phyloP scores from a whole-genome alignment of 2,329 filamentous ascomycete genomes.

The Graphiopsis chlorocephala region DNA sequence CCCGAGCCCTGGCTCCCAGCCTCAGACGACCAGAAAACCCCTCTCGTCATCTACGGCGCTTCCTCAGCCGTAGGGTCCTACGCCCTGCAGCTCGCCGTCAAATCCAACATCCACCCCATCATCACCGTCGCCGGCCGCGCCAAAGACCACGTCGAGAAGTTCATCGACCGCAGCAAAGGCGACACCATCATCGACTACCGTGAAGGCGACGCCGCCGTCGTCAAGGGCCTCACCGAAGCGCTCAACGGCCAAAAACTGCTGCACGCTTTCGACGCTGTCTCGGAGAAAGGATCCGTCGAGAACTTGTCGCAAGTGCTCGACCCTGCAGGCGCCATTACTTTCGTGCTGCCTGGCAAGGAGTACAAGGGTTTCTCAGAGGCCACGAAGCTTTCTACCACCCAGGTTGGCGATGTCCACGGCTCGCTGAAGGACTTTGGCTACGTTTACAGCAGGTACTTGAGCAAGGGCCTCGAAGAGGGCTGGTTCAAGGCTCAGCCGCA shows the following conservation, averaged over 20 bases:
- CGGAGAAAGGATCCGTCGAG: constrained; percentile 47
- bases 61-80: constrained; percentile 42
- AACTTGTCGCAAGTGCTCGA: constrained; percentile 48
- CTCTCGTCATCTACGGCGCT: constrained; percentile 42
- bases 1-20: constrained; percentile 41
- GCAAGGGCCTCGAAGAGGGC: constrained; percentile 28
- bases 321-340: constrained; percentile 36
- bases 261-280: constrained; percentile 58
- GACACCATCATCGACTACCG: constrained; percentile 54
- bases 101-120: constrained; percentile 42
- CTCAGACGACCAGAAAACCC: constrained; percentile 23
- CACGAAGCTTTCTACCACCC: constrained; percentile 40
- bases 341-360: constrained; percentile 34
- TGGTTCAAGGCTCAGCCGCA: constrained; percentile 32
- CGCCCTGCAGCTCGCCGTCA: constrained; percentile 40
- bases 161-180: constrained; percentile 40
- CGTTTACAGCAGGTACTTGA: constrained; percentile 26
- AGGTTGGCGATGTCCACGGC: constrained; percentile 32
- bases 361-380: constrained; percentile 42
- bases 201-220: constrained; percentile 52
- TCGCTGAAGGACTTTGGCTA: constrained; percentile 30
- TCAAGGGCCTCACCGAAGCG: constrained; percentile 45
- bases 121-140: constrained; percentile 43
- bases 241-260: constrained; percentile 44
- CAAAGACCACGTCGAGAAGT: constrained; percentile 35